Conservation (phyloP, 2,329 filamentous ascomycete species). For the Colletotrichum filicis region DNA sequence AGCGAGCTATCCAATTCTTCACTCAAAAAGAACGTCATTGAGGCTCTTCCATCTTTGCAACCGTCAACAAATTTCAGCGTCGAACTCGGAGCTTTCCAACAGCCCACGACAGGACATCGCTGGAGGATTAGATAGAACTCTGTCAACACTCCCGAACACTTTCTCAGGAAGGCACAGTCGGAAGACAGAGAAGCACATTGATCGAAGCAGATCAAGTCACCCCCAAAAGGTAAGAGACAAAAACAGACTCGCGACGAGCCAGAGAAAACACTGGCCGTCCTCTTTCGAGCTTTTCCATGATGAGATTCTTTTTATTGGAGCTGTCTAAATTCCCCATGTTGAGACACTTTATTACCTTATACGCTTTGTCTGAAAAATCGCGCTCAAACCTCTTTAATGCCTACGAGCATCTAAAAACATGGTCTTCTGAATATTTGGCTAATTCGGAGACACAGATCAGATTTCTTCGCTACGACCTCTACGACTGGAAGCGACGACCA, state of each 20-base stretch:
- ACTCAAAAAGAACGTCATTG: constrained; percentile 29
- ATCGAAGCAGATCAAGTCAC: not conserved
- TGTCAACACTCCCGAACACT: no score
- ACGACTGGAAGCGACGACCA: constrained; percentile 35
- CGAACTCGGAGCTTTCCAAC: constrained; percentile 12
- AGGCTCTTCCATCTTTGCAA: not conserved
- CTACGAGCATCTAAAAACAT: not conserved
- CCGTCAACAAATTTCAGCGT: not conserved
- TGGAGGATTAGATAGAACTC: not conserved
- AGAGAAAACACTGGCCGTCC: not conserved
- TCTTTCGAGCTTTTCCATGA: constrained; percentile 45
- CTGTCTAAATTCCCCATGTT: constrained; percentile 76
- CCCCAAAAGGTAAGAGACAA: constrained; percentile 22
- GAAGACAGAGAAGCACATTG: not conserved
- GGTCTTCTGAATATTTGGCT: constrained; percentile 24
- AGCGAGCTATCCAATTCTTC: not conserved
- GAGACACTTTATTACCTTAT: constrained; percentile 67
- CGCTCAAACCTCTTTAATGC: not conserved
- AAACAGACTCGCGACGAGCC: not conserved
- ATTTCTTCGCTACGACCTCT: not conserved
- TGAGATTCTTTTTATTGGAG: constrained; percentile 74
- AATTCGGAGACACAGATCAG: constrained; percentile 29
- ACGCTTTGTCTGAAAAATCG: constrained; percentile 61
- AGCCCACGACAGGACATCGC: not conserved
- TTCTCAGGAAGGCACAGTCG: not conserved